Base-by-base conservation (phyloP, 495 filamentous ascomycete genomes). In the Penicillium canariense region DNA sequence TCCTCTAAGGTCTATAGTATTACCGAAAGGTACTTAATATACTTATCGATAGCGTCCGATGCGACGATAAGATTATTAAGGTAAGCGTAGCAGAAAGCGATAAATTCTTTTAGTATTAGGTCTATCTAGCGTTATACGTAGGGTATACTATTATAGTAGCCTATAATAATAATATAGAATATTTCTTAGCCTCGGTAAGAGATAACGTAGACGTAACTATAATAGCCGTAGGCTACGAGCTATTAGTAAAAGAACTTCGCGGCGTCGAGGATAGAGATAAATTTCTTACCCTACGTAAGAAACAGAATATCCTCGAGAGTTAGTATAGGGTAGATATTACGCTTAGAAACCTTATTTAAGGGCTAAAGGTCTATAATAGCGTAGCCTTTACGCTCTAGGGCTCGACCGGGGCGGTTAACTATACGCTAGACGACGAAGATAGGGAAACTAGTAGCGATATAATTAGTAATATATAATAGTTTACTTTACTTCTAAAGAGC, bases 231-330 rank as follows among this genome's bases (percentile, higher is more conserved):
- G n/a, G n/a, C n/a, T n/a, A 48, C 18, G 9, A 11, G 26, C 45
- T 26, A 48, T 34, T 48, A 26, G 45, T 48, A 48, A 23, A 48
- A 48, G 22, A 27, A 46, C 22, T 42, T 42, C 17, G 14, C 18
- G 4, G n/a, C 17, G 17, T 42, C 38, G n/a, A 42, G 18, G 5
- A 42, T 11, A 3, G n/a, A 20, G 5, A 42, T 42, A 42, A 20
- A 42, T 18, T 18, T 23, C 18, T 42, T 42, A 17, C 38, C 38
- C 18, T 42, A 42, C 4, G 22, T 18, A 17, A 42, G 17, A 18
- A 10, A 10, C 2, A 18, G 10, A 18, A 42, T 42, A 42, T 42
- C 18, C 10, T 20, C 5, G 15, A 20, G 10, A 3, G n/a, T 42
- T 17, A 18, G 38, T 4, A 42, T 42, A 6, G n/a, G 38, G 17